Base-by-base conservation (phyloP, 345 rosid species). In the Murraya koenigii region DNA sequence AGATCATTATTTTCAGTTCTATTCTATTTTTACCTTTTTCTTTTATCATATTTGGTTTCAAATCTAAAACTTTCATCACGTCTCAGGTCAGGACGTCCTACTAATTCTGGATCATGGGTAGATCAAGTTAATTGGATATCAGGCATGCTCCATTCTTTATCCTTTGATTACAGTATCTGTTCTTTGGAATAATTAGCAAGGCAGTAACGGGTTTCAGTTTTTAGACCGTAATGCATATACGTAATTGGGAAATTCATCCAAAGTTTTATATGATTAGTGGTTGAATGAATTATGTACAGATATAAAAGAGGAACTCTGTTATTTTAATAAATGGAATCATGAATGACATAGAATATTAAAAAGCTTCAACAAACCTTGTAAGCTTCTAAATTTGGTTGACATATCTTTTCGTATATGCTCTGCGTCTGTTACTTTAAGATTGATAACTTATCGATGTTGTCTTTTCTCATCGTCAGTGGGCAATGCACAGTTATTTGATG, bases 111-210 rank as follows among this genome's bases (percentile, higher is more conserved):
- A 39, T 84, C 97, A 73, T 93, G 99, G 99, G 87, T 89, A 71
- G 96, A 95, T 85, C 99, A 95, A 80, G 98, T 95, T 78, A 92
- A 87, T 62, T 93, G 98, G 98, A 74, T 88, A 54, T 61, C 96
- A 87, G 96, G 98, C 81, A 90, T 64, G 87, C 77, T 75, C 75
- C 64, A 47, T 77, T 69, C 70, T 32, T 67, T 71, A 13, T 32
- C 36, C 67, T 25, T 81, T 65, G 62, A 63, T 72, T 74, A 14
- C 4, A 5, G 41, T 74, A 22, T 30, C 36, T 8, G 20, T 62
- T 14, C 64, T 33, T 15, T 69, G 20, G 13, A 69, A 44, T 47
- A 26, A 20, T 77, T n/a, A 22, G 55, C 25, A 30, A 35, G 15
- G 41, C 74, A 52, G 33, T 8, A 70, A 70, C 61, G 20, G 54